These are phyloP conservation scores for Eremochloa ophiuroides DNA, from an alignment of 176 grass and related monocot genomes.

Conservation along the genomic window DNA sequence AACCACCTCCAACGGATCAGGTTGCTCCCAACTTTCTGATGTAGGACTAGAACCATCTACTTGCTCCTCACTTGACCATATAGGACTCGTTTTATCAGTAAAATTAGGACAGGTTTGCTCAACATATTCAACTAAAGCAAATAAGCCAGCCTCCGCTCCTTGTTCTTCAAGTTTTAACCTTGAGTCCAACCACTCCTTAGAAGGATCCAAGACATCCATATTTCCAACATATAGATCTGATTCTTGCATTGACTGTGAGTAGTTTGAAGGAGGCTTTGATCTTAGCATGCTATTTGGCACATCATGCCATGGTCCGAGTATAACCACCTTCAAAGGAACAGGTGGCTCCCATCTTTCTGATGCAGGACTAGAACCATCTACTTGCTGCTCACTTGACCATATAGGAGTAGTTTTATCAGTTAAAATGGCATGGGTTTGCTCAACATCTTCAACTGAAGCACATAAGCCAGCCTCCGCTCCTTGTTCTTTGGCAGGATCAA, in stretches of 20 bases:
- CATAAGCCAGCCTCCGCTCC: neutral
- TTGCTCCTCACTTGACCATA: neutral
- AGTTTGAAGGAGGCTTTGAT: neutral
- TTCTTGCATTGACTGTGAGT: constrained; percentile 2
- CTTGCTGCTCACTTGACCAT: too few species aligned
- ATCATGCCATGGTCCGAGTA: neutral
- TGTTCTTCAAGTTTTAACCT: neutral
- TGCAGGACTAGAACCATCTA: neutral
- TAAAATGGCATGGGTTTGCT: neutral
- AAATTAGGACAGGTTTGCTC: neutral
- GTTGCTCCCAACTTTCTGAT: neutral
- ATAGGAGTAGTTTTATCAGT: too few species aligned
- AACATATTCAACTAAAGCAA: neutral
- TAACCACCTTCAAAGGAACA: neutral
- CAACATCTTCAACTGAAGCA: neutral
- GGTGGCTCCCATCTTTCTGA: neutral
- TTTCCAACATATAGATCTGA: neutral
- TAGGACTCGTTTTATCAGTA: neutral
- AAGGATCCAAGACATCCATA: neutral
- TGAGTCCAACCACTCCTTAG: neutral
- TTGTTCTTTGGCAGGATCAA: constrained; percentile 2
- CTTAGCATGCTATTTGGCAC: neutral
- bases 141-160: neutral
- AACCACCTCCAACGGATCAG: neutral
- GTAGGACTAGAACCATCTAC: neutral